Conservation (phyloP, 2,329 filamentous ascomycete species). For the Clarireedia sp. region DNA sequence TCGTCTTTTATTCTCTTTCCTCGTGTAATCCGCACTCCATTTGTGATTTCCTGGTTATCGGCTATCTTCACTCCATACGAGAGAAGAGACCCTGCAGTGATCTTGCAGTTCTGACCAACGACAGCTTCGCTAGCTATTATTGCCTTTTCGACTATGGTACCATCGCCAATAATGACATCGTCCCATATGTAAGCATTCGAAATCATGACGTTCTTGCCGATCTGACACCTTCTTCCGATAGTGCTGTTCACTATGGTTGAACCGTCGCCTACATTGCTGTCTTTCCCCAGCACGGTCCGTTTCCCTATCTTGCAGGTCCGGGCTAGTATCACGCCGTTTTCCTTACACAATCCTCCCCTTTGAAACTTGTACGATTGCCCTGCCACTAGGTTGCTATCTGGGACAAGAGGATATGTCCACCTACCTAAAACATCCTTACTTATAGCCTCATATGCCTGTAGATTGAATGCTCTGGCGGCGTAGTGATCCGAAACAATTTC, state of each 20-base stretch:
- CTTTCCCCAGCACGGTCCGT: slow-evolving; percentile 66
- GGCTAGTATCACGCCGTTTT: slow-evolving; percentile 67
- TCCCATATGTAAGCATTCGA: slow-evolving; percentile 85
- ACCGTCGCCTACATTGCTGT: slow-evolving; percentile 66
- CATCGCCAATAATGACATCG: slow-evolving; percentile 68
- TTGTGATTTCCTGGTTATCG: slow-evolving; percentile 44
- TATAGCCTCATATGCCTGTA: slow-evolving; percentile 84
- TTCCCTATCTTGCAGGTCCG: slow-evolving; percentile 62
- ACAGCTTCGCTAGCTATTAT: slow-evolving; percentile 67
- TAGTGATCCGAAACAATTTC: slow-evolving; percentile 80
- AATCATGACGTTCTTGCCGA: slow-evolving; percentile 76
- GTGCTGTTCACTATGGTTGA: slow-evolving; percentile 66
- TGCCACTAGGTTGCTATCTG: slow-evolving; percentile 76
- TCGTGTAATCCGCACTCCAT: slow-evolving; percentile 33
- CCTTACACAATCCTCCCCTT: slow-evolving; percentile 66
- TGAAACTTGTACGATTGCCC: slow-evolving; percentile 68
- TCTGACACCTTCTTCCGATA: slow-evolving; percentile 76
- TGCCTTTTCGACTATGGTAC: slow-evolving; percentile 59
- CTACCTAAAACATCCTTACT: slow-evolving; percentile 77
- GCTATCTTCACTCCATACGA: slow-evolving; percentile 70
- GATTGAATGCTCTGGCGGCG: slow-evolving; percentile 74
- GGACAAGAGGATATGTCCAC: slow-evolving; percentile 83
- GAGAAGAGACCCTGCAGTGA: slow-evolving; percentile 68
- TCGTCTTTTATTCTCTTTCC: slow-evolving; percentile 34
- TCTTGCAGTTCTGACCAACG: slow-evolving; percentile 61